Evolutionary conservation across 2,329 filamentous ascomycete species (phyloP).

Genomic region (Clathrospora elynae): DNA sequence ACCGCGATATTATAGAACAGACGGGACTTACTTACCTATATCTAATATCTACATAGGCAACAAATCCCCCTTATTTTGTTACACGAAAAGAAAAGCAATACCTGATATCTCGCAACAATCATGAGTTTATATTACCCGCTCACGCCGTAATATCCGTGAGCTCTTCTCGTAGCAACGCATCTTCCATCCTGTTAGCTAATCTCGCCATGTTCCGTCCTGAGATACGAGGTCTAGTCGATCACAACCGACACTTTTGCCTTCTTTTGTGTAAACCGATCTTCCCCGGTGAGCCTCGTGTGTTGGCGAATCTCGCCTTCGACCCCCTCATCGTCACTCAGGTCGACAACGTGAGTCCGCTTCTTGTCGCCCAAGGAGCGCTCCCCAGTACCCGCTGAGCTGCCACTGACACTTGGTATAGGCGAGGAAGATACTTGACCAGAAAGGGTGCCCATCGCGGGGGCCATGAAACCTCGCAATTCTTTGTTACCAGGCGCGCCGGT

Average conservation of each 20-base stretch:
- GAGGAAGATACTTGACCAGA: conserved; percentile 6
- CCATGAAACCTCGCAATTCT: conserved; percentile 28
- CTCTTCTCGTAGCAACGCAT: too few species aligned
- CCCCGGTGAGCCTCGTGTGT: conserved; percentile 16
- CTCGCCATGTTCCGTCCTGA: too few species aligned
- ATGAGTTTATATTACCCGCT: too few species aligned
- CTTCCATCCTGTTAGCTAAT: too few species aligned
- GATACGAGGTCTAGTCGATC: conserved; percentile 28
- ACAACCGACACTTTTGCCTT: conserved; percentile 28
- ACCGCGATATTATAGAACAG: too few species aligned
- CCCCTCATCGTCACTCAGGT: conserved; percentile 19
- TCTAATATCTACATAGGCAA: too few species aligned
- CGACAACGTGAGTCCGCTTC: conserved; percentile 20
- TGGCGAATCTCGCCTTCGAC: conserved; percentile 22
- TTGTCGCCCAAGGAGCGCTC: too few species aligned
- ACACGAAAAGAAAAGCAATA: too few species aligned
- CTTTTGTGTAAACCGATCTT: conserved; percentile 9
- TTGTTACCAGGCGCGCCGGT: background rate
- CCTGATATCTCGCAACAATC: too few species aligned
- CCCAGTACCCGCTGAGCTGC: background rate
- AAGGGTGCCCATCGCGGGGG: conserved; percentile 12
- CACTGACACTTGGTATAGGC: background rate
- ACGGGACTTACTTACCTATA: too few species aligned
- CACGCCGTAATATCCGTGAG: too few species aligned
- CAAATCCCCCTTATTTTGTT: too few species aligned